phyloP scores from a whole-genome alignment of 129 eudicot genomes.

The Pulicaria dysenterica region DNA sequence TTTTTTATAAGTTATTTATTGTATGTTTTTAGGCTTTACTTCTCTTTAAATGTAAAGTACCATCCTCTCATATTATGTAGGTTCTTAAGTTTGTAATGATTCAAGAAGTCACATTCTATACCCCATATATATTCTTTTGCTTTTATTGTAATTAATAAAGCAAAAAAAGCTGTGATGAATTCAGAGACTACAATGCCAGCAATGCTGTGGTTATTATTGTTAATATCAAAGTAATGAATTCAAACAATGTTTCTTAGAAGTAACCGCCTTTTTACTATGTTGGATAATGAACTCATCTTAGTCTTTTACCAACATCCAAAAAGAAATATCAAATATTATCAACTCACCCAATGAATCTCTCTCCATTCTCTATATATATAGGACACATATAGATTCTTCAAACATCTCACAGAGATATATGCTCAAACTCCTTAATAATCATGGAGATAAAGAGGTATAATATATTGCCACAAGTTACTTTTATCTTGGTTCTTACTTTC shows the following conservation, averaged over 20 bases:
- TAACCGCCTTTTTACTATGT: constrained; percentile 30
- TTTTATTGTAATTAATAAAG: background rate
- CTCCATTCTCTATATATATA: background rate
- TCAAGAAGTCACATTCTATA: too few relatives aligned
- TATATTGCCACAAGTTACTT: constrained; percentile 17
- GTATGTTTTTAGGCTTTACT: too few relatives aligned
- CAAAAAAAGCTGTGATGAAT: background rate
- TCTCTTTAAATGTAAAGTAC: too few relatives aligned
- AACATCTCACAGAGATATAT: constrained; percentile 19
- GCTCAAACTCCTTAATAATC: constrained; percentile 25
- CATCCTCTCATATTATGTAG: too few relatives aligned
- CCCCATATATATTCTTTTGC: background rate
- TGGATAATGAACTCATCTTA: background rate
- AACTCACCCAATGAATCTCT: background rate
- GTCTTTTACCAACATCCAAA: constrained; percentile 16
- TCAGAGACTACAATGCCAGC: constrained; percentile 23
- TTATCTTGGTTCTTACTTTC: constrained; percentile 28
- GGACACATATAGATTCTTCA: constrained; percentile 19
- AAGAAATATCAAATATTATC: background rate
- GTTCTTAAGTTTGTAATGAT: too few relatives aligned
- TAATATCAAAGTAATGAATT: constrained; percentile 17
- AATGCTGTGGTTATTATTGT: constrained; percentile 16
- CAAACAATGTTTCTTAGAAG: constrained; percentile 25
- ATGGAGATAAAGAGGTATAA: constrained; percentile 31
- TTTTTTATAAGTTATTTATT: too few relatives aligned